A percentile compares a stretch with the other conserved stretches of the same genome.
Evolutionary conservation across 345 rosid genomes (phyloP).

Genomic region (Aquilaria malaccensis): DNA sequence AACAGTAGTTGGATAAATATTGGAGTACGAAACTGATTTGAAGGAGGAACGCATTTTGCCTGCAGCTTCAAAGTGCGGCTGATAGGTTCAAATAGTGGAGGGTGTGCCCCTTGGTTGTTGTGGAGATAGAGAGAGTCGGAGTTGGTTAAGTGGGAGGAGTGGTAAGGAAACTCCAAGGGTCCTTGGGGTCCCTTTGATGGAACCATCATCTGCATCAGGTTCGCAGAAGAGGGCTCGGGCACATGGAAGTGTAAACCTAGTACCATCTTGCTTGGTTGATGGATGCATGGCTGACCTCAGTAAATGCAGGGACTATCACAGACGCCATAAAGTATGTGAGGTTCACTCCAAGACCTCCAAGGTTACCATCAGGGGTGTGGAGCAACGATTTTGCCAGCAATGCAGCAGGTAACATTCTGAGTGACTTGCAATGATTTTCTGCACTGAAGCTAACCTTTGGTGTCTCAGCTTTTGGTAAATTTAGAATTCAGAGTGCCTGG

Average conservation of each 20-base stretch:
- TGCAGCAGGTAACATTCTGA: slow-evolving; percentile 54
- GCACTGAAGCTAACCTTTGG: too few relatives aligned
- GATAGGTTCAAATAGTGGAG: slow-evolving; percentile 10
- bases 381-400: slow-evolving; percentile 78
- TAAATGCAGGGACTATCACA: slow-evolving; percentile 64
- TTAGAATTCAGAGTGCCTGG: too few relatives aligned
- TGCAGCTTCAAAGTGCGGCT: not conserved
- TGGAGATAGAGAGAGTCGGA: slow-evolving; percentile 20
- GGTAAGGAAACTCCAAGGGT: slow-evolving; percentile 4
- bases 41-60: not conserved
- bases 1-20: slow-evolving; percentile 11
- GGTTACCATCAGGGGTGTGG: slow-evolving; percentile 51
- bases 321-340: slow-evolving; percentile 78
- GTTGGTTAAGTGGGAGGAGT: slow-evolving; percentile 19
- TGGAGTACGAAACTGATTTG: slow-evolving; percentile 12
- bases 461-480: too few relatives aligned
- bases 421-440: not conserved
- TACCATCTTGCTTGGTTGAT: slow-evolving; percentile 67
- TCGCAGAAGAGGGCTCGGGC: slow-evolving; percentile 43
- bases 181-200: slow-evolving; percentile 32
- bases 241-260: slow-evolving; percentile 30
- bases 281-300: slow-evolving; percentile 64
- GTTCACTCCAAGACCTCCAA: slow-evolving; percentile 55
- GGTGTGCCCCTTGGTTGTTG: slow-evolving; percentile 9
- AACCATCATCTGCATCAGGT: slow-evolving; percentile 29